Conservation (phyloP, 495 filamentous ascomycete species). For the Neurospora sp. region DNA sequence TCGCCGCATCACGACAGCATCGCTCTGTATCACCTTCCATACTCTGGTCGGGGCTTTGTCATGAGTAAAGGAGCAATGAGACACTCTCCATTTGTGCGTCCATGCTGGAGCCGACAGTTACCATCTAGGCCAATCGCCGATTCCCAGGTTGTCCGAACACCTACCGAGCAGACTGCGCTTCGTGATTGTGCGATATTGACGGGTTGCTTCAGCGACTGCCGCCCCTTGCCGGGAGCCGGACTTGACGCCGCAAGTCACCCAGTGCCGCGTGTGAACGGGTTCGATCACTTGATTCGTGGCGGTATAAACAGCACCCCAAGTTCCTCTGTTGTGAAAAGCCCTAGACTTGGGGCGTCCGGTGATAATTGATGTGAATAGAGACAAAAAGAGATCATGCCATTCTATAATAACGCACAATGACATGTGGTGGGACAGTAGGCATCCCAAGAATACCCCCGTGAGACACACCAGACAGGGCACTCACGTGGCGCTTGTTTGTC, state of each 20-base stretch:
- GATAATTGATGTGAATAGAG: neutral
- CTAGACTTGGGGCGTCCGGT: neutral
- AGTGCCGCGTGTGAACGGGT: neutral
- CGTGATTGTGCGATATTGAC: neutral
- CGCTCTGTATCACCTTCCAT: neutral
- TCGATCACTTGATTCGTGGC: neutral
- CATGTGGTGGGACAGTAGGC: neutral
- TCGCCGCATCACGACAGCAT: neutral
- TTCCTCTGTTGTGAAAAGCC: neutral
- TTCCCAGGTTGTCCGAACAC: neutral
- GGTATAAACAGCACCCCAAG: neutral
- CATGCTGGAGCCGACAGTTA: neutral
- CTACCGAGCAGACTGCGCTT: neutral
- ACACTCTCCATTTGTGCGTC: neutral
- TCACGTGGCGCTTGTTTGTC: neutral
- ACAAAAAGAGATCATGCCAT: neutral
- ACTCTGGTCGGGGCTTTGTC: neutral
- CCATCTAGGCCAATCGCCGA: neutral
- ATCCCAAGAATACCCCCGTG: neutral
- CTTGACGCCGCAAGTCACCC: neutral
- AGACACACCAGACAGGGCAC: neutral
- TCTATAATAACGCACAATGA: neutral
- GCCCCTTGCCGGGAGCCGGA: neutral
- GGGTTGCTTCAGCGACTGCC: neutral
- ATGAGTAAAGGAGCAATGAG: neutral